Evolutionary conservation across 2,329 filamentous ascomycete genomes (phyloP).

Genomic region (Ophiocordyceps camponoti-saundersi): DNA sequence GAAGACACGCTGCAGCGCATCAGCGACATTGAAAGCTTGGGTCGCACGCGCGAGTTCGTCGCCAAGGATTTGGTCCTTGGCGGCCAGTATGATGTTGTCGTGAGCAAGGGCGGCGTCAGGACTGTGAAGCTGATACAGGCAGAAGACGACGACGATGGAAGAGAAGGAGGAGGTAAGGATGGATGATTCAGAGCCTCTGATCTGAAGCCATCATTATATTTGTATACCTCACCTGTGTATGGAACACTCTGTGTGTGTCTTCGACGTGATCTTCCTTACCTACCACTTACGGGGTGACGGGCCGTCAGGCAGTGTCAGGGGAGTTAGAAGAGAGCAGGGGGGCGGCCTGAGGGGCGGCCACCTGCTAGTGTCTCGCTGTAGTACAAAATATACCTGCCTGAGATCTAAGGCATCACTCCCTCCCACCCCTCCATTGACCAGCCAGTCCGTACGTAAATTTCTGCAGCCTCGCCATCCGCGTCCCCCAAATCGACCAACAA

Average conservation of each 20-base stretch:
- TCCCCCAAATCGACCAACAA: background rate
- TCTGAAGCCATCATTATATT: too few species aligned
- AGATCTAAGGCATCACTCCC: constrained; percentile 5
- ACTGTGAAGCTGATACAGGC: constrained; percentile 26
- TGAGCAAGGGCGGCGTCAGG: constrained; percentile 20
- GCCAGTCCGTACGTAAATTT: constrained; percentile 4
- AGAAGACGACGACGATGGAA: constrained; percentile 13
- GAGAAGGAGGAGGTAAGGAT: background rate
- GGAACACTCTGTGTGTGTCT: too few species aligned
- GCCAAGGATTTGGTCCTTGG: constrained; percentile 85
- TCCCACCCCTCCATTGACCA: background rate
- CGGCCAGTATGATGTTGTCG: constrained; percentile 61
- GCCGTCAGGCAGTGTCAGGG: too few species aligned
- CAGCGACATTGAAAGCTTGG: constrained; percentile 80
- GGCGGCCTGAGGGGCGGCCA: too few species aligned
- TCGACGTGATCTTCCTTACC: too few species aligned
- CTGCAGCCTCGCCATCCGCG: constrained; percentile 2
- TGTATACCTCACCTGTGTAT: too few species aligned
- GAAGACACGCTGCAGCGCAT: constrained; percentile 75
- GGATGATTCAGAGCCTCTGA: background rate
- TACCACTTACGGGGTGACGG: too few species aligned
- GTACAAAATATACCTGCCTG: constrained; percentile 4
- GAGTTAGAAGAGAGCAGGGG: too few species aligned
- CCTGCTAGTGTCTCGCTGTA: background rate
- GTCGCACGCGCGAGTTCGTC: constrained; percentile 83